A percentile compares a stretch with the other conserved stretches of the same genome.
phyloP scores from a whole-genome alignment of 371 early-diverging fungal genomes.

The Circinella umbellata region DNA sequence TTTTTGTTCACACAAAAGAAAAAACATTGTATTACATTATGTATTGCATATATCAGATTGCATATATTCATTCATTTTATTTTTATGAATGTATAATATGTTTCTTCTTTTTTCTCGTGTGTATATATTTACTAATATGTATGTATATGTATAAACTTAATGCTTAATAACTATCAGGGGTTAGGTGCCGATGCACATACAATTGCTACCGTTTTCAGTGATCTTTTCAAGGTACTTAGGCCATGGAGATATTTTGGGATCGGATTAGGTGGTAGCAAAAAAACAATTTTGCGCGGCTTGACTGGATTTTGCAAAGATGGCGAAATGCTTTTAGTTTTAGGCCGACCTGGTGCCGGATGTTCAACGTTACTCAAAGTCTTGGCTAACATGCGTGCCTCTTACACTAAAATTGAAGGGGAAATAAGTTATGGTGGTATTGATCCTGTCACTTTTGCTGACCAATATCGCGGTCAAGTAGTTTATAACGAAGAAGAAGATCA shows the following conservation, averaged over 20 bases:
- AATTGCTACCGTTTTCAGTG: conserved; percentile 35
- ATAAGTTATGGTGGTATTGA: conserved; percentile 50
- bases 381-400: conserved; percentile 47
- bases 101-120: too few species aligned
- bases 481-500: conserved; percentile 59
- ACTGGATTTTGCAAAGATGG: conserved; percentile 52
- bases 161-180: conserved; percentile 29
- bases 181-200: conserved; percentile 47
- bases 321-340: conserved; percentile 63
- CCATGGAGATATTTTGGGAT: conserved; percentile 38
- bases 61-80: too few species aligned
- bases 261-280: conserved; percentile 21
- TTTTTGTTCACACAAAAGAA: too few species aligned
- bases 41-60: too few species aligned
- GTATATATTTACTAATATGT: too few species aligned
- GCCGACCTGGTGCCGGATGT: conserved; percentile 59
- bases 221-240: conserved; percentile 20
- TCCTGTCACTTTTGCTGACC: conserved; percentile 34
- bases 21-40: too few species aligned
- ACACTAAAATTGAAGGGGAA: conserved; percentile 41
- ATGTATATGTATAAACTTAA: neutral
- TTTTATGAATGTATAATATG: too few species aligned
- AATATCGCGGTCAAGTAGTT: conserved; percentile 49
- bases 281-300: conserved; percentile 36
- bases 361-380: conserved; percentile 53